Evolutionary conservation across 2,329 filamentous ascomycete species (phyloP), one percentile per base, ranked within the genome.

Genomic region (Ceratocystis alfenasii): DNA sequence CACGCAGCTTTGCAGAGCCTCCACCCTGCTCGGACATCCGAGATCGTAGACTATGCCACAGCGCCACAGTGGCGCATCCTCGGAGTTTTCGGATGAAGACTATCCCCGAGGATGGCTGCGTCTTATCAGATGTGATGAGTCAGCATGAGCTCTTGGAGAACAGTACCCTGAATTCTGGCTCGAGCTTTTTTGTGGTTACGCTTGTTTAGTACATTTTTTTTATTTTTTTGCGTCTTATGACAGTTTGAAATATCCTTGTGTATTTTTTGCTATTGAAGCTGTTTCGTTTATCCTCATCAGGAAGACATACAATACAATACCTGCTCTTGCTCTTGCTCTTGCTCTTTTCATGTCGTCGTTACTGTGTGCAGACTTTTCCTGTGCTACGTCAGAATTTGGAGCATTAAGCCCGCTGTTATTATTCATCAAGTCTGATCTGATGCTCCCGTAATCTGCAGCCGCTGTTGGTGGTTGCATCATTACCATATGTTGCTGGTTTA

Each of bases 91-190:
- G 50, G 53, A 17, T 3, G 8, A 44, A 20, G 15, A 7, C 41
- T 57, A 48, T 12, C 36, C 10, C 63, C 50, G 63, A 53, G 53
- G 28, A 12, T 41, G 28, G 28, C 53, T 20, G 53, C 22, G 62
- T 2, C 25, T 60, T 65, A 65, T 60, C 63, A 65, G 53, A 65
- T 65, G n/a, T 60, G 63, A 65, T 65, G 55, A 65, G 63, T 65
- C 63, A 65, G 36, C 36, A 17, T 1, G 3, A 10, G 46, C 25
- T 53, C 3, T 28, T 30, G 22, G 45, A 41, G 33, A 62, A 12
- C 36, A 41, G 36, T 3, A 36, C 33, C 33, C 8, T 36, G 8
- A 10, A 36, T 36, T 36, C 8, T 10, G 33, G 33, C 33, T 36
- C 8, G 33, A 41, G 36, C 36, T 41, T 41, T 36, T 41, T 4